Conservation (phyloP, 306 rosid species). For the Boehmeria nivea region DNA sequence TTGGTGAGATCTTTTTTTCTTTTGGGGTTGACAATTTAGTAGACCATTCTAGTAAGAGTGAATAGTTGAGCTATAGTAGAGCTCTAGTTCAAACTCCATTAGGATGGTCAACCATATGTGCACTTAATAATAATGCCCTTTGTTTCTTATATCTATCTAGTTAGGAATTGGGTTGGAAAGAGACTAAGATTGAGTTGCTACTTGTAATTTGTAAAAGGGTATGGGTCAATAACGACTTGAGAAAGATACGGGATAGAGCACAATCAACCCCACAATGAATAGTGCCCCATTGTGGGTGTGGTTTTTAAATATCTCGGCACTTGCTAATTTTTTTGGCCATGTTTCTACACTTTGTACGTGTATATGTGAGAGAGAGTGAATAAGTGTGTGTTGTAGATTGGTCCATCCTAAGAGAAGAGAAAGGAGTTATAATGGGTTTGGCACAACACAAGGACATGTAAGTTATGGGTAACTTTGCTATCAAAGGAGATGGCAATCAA, state of each 20-base stretch:
- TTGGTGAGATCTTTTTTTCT: background rate
- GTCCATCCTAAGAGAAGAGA: conserved; percentile 27
- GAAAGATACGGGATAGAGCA: conserved; percentile 12
- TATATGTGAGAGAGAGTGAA: conserved; percentile 10
- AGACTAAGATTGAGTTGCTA: conserved; percentile 6
- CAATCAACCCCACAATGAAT: conserved; percentile 6
- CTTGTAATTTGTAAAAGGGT: background rate
- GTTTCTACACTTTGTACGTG: background rate
- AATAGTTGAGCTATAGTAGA: background rate
- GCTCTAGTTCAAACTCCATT: conserved; percentile 23
- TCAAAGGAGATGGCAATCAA: conserved; percentile 25
- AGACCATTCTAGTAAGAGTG: background rate
- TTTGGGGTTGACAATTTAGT: background rate
- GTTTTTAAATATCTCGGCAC: conserved; percentile 9
- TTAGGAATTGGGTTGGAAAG: conserved; percentile 8
- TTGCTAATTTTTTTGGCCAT: background rate
- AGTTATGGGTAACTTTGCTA: conserved; percentile 24
- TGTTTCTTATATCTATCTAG: conserved; percentile 7
- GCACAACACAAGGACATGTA: conserved; percentile 42
- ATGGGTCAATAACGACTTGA: conserved; percentile 6
- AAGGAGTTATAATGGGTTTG: conserved; percentile 47
- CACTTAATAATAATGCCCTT: background rate
- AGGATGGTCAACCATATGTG: conserved; percentile 18
- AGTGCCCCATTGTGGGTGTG: conserved; percentile 4
- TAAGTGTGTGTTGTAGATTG: conserved; percentile 10